A percentile compares a stretch with the other conserved stretches of the same genome.
phyloP scores from a whole-genome alignment of 2,329 filamentous ascomycete genomes.

The Zymoseptoria crescenta region DNA sequence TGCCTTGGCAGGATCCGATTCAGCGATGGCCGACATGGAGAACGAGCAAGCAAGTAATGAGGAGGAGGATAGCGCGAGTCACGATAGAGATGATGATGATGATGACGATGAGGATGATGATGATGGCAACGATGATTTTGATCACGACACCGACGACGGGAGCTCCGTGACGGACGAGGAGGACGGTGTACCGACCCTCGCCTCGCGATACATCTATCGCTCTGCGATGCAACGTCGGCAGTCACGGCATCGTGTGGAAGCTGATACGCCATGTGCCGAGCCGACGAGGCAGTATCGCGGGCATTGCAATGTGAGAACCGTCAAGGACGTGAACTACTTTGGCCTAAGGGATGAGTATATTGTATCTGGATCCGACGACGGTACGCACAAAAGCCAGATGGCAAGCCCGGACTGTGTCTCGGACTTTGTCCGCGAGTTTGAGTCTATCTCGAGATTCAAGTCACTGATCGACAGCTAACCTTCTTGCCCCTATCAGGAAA shows the following conservation, averaged over 20 bases:
- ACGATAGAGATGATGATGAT: conserved; percentile 12
- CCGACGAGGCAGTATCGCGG: conserved; percentile 53
- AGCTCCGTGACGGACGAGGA: conserved; percentile 32
- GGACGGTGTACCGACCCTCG: conserved; percentile 28
- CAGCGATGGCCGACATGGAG: conserved; percentile 4
- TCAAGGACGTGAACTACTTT: conserved; percentile 64
- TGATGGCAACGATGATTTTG: conserved; percentile 22
- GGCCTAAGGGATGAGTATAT: conserved; percentile 61
- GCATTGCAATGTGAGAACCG: conserved; percentile 59
- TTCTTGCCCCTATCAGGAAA: conserved; percentile 28
- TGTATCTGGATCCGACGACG: conserved; percentile 58
- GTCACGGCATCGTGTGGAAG: conserved; percentile 45
- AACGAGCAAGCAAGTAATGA: conserved; percentile 11
- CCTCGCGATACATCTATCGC: conserved; percentile 36
- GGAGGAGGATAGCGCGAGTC: conserved; percentile 4
- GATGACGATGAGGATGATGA: conserved; percentile 24
- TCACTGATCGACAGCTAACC: too few species aligned
- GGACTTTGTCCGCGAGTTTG: too few species aligned
- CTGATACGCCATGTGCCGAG: conserved; percentile 46
- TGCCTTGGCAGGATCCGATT: neutral
- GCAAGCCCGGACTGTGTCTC: too few species aligned
- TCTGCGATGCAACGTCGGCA: conserved; percentile 43
- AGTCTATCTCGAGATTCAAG: too few species aligned
- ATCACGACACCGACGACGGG: conserved; percentile 17
- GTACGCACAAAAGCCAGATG: conserved; percentile 19